Evolutionary conservation across 2,329 filamentous ascomycete genomes (phyloP).

Genomic region (Incumbomyces lentus): DNA sequence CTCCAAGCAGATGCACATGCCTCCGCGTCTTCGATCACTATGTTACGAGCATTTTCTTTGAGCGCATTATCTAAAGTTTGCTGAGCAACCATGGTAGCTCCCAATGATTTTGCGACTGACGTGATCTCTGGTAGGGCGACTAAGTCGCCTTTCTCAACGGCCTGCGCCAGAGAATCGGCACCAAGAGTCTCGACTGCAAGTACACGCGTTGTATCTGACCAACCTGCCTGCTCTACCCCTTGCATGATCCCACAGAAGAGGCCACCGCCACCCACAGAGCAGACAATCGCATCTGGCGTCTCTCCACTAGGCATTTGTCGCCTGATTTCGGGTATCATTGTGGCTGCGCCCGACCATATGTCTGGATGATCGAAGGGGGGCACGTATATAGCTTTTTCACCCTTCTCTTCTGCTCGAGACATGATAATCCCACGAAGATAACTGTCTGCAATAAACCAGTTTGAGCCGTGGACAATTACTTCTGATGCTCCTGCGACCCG

Average conservation of each 20-base stretch:
- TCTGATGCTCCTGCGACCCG: constrained; percentile 51
- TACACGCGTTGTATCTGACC: constrained; percentile 34
- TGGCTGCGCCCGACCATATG: constrained; percentile 36
- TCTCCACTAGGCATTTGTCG: constrained; percentile 28
- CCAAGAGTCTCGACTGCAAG: constrained; percentile 67
- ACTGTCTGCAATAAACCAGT: constrained; percentile 58
- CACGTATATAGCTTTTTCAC: constrained; percentile 33
- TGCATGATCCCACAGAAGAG: constrained; percentile 65
- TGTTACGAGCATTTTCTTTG: constrained; percentile 42
- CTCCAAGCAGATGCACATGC: constrained; percentile 66
- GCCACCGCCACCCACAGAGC: constrained; percentile 69
- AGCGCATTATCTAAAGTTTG: constrained; percentile 56
- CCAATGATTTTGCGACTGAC: constrained; percentile 62
- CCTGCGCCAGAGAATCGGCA: constrained; percentile 56
- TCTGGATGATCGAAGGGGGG: constrained; percentile 36
- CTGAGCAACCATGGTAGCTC: constrained; percentile 57
- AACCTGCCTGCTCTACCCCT: constrained; percentile 40
- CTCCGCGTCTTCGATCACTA: constrained; percentile 62
- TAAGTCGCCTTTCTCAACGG: constrained; percentile 44
- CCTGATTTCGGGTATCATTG: constrained; percentile 33
- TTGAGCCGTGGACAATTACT: constrained; percentile 57
- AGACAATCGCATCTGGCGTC: constrained; percentile 59
- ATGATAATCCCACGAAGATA: constrained; percentile 48
- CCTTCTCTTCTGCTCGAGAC: constrained; percentile 18
- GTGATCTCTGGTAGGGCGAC: constrained; percentile 60